phyloP scores from a whole-genome alignment of 768 basidiomycete species.

The Paxillus rubicundulus region DNA sequence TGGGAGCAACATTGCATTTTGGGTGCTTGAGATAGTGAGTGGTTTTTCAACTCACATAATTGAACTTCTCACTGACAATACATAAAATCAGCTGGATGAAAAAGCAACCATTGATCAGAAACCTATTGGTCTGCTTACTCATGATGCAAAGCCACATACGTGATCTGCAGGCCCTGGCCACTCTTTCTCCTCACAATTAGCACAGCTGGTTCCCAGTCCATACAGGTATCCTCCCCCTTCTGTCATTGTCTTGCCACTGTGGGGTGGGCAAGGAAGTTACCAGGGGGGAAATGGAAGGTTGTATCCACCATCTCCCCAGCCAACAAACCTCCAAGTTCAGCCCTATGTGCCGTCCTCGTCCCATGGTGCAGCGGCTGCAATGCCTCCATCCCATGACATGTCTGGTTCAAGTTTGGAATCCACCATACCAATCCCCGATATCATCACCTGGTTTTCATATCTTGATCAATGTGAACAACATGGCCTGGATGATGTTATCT shows the following conservation, averaged over 20 bases:
- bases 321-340: too few relatives aligned
- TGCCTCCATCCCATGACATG: too few relatives aligned
- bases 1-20: not conserved
- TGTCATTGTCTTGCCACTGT: not conserved
- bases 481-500: too few relatives aligned
- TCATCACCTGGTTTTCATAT: too few relatives aligned
- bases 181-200: not conserved
- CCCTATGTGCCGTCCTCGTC: too few relatives aligned
- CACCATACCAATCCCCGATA: too few relatives aligned
- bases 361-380: too few relatives aligned
- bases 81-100: not conserved
- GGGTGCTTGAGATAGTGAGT: slow-evolving; percentile 1
- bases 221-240: not conserved
- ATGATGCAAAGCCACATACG: not conserved
- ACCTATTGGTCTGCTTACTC: not conserved
- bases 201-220: not conserved
- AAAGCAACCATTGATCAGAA: not conserved
- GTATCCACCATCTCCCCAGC: too few relatives aligned
- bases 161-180: not conserved
- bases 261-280: not conserved
- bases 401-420: too few relatives aligned
- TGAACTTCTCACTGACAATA: not conserved
- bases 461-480: too few relatives aligned
- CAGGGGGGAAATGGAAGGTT: not conserved
- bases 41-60: not conserved